Percentiles rank a stretch among this genome's conserved stretches.
Evolutionary conservation across 2,329 filamentous ascomycete genomes (phyloP).

Genomic region (Xylariaceae sp.): DNA sequence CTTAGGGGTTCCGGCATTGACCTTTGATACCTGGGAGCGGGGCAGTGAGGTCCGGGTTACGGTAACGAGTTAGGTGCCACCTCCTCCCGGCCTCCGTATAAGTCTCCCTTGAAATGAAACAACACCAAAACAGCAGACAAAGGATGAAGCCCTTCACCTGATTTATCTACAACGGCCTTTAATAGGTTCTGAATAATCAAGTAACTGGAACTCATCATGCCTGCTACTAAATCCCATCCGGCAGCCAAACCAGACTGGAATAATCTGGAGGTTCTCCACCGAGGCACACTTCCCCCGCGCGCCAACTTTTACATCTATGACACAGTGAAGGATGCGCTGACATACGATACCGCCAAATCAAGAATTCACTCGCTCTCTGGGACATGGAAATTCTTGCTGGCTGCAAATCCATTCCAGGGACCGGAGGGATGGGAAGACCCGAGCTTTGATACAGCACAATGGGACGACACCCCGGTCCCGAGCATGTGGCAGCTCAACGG

Average conservation of each 20-base stretch:
- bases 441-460: conserved; percentile 30
- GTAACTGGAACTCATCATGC: no score
- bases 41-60: no score
- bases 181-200: no score
- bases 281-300: conserved; percentile 52
- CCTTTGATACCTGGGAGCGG: no score
- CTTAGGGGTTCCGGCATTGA: no score
- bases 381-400: conserved; percentile 44
- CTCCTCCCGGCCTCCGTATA: no score
- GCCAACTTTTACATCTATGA: conserved; percentile 53
- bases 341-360: conserved; percentile 34
- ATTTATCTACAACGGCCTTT: no score
- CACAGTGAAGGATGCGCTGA: conserved; percentile 44
- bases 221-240: conserved; percentile 9
- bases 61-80: no score
- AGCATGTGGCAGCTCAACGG: conserved; percentile 70
- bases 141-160: no score
- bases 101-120: no score
- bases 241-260: conserved; percentile 51
- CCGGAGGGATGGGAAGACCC: conserved; percentile 32
- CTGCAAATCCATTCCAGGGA: conserved; percentile 37
- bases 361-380: conserved; percentile 42
- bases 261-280: conserved; percentile 54
- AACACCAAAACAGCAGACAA: no score
- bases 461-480: conserved; percentile 57